These are phyloP conservation scores for Forsythia suspensa DNA, from an alignment of 257 asterid species.

Conservation along the genomic window DNA sequence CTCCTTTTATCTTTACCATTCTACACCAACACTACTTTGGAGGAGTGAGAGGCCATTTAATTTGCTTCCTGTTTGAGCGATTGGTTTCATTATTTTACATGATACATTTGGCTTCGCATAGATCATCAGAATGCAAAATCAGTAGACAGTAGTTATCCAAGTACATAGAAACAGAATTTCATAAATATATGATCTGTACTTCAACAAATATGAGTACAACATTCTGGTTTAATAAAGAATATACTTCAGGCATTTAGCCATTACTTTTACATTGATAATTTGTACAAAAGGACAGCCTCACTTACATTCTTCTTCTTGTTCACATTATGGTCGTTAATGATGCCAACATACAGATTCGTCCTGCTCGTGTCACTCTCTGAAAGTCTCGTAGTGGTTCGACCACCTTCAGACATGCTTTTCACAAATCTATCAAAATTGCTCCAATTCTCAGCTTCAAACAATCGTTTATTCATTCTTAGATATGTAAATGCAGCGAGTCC, in stretches of 20 bases:
- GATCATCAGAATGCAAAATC: too few relatives aligned
- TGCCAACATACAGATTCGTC: slow-evolving; percentile 66
- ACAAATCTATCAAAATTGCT: slow-evolving; percentile 66
- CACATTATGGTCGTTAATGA: slow-evolving; percentile 24
- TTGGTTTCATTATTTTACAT: too few relatives aligned
- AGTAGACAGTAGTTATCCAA: too few relatives aligned
- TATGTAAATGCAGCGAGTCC: slow-evolving; percentile 78
- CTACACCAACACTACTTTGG: too few relatives aligned
- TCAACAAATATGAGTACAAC: too few relatives aligned
- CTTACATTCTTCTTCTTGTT: slow-evolving; percentile 29
- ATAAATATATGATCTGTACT: too few relatives aligned
- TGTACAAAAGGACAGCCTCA: slow-evolving; percentile 60
- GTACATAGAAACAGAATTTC: too few relatives aligned
- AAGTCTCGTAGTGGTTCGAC: slow-evolving; percentile 42
- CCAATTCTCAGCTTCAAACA: slow-evolving; percentile 82
- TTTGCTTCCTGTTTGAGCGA: too few relatives aligned
- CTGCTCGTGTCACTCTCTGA: slow-evolving; percentile 58
- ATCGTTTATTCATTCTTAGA: slow-evolving; percentile 69
- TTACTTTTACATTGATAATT: slow-evolving; percentile 11
- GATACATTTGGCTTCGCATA: too few relatives aligned
- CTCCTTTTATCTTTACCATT: too few relatives aligned
- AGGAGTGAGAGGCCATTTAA: too few relatives aligned
- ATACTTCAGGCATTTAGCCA: neutral
- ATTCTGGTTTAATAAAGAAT: too few relatives aligned
- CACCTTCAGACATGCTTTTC: slow-evolving; percentile 71